phyloP scores from a whole-genome alignment of 1,284 basidiomycete genomes.

The Cutaneotrichosporon dermatis region DNA sequence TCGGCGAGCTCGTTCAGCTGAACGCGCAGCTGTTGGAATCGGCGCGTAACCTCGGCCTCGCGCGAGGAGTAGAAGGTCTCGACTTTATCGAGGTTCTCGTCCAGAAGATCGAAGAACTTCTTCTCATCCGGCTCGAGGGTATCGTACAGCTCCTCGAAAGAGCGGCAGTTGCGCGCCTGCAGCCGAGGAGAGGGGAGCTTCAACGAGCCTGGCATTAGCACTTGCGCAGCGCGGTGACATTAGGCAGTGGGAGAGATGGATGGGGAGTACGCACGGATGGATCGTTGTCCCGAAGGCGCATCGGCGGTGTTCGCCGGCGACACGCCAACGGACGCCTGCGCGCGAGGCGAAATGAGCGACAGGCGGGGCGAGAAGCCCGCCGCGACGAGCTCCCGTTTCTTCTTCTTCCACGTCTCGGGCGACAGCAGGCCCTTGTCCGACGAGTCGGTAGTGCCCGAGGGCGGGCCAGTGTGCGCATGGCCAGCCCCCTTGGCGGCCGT shows the following conservation, averaged over 20 bases:
- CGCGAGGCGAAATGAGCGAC: conserved; percentile 1
- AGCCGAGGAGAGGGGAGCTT: conserved; percentile 32
- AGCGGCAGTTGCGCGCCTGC: conserved; percentile 19
- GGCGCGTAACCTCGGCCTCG: conserved; percentile 63
- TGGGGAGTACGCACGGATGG: conserved; percentile 9
- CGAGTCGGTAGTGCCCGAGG: too few species aligned
- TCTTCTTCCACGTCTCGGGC: neutral
- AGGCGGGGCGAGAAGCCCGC: conserved; percentile 9
- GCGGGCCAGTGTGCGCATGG: neutral
- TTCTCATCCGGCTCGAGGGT: conserved; percentile 55
- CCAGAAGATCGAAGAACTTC: conserved; percentile 69
- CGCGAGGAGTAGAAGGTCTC: conserved; percentile 73
- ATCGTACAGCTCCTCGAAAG: conserved; percentile 43
- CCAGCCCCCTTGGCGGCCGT: too few species aligned
- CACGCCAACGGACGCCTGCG: conserved; percentile 11
- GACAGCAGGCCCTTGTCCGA: neutral
- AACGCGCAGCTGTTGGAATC: conserved; percentile 57
- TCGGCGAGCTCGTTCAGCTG: conserved; percentile 71
- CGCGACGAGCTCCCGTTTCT: neutral
- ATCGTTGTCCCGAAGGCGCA: conserved; percentile 11
- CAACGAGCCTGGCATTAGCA: conserved; percentile 29
- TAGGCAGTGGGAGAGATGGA: too few species aligned
- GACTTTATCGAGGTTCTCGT: conserved; percentile 72
- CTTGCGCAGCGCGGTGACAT: too few species aligned
- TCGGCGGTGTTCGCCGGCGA: conserved; percentile 1